Evolutionary conservation across 306 rosid species (phyloP).

Genomic region (Delonix regia): DNA sequence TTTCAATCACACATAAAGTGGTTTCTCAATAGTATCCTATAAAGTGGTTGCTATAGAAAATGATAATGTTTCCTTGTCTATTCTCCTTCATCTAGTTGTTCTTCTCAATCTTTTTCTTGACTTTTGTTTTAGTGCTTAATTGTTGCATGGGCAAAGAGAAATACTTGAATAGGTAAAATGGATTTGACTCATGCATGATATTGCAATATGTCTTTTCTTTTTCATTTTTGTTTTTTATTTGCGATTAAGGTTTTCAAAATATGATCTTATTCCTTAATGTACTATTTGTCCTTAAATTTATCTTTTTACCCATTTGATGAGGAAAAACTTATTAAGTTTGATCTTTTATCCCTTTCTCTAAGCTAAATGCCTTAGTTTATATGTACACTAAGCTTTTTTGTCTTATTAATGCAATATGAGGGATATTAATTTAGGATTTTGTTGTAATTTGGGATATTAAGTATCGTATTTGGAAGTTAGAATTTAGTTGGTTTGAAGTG

Average conservation of each 20-base stretch:
- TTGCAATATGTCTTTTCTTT: constrained; percentile 13
- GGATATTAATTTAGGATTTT: neutral
- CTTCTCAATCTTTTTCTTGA: constrained; percentile 16
- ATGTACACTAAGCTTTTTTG: neutral
- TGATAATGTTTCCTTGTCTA: neutral
- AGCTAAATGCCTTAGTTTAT: constrained; percentile 24
- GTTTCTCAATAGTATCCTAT: too few relatives aligned
- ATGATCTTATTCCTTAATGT: neutral
- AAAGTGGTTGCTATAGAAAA: constrained; percentile 39
- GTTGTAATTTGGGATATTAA: neutral
- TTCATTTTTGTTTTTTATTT: neutral
- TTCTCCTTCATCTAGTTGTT: constrained; percentile 27
- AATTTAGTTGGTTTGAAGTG: neutral
- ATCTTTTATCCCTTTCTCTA: neutral
- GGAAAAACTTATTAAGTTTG: neutral
- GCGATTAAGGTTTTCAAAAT: neutral
- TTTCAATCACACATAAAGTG: too few relatives aligned
- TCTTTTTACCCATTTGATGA: neutral
- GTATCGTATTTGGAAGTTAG: neutral
- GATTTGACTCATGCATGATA: constrained; percentile 37
- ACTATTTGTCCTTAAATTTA: constrained; percentile 9
- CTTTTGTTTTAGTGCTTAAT: constrained; percentile 65
- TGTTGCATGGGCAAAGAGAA: constrained; percentile 88
- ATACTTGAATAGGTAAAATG: constrained; percentile 73
- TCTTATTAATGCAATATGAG: neutral